Evolutionary conservation across 352 stramenopile genomes (phyloP), one percentile per base, ranked within the genome.

Genomic region (Phytophthora meadii): DNA sequence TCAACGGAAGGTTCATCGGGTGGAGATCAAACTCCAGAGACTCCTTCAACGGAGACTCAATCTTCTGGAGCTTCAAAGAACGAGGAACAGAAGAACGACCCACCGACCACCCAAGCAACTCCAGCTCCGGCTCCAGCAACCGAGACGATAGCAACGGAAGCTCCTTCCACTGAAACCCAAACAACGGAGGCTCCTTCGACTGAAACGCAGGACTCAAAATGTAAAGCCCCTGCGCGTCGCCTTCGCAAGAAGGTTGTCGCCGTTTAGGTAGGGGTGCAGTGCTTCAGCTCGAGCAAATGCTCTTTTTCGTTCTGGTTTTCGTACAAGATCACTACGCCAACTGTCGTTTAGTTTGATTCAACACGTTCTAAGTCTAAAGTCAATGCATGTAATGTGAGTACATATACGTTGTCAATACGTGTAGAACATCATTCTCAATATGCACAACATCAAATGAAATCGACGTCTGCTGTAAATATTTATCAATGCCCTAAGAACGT

Each of bases 221-320:
- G 60, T 17, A 62, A 57, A 9, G 57, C 44, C 10, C 61, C 61
- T 25, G 61, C 52, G 25, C 51, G 61, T 40, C 61, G 61, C 42
- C 61, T 55, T 51, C 41, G 42, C 19, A 50, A 55, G 25, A 68
- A 68, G 53, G 19, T 22, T 32, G 10, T 11, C 2, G 7, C 19
- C 5, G 2, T 48, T 9, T 56, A 53, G 49, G 27, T 8, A 4
- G 14, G 9, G 30, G 8, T 36, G 27, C 27, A 4, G 27, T 30
- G 27, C 27, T 30, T 30, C 27, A 30, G 27, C 27, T 30, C 27
- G 27, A 30, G 27, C 27, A 30, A 30, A 22, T 22, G 19, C 19
- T 22, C 19, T 22, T 22, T 22, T 22, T 22, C 19, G 19, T 22
- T 22, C 6, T 30, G 27, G 3, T 30, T 30, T 4, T 30, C 27